Evolutionary conservation across 2,329 filamentous ascomycete genomes (phyloP), one percentile per base, ranked within the genome.

Genomic region (Ceratocystis ficicola): DNA sequence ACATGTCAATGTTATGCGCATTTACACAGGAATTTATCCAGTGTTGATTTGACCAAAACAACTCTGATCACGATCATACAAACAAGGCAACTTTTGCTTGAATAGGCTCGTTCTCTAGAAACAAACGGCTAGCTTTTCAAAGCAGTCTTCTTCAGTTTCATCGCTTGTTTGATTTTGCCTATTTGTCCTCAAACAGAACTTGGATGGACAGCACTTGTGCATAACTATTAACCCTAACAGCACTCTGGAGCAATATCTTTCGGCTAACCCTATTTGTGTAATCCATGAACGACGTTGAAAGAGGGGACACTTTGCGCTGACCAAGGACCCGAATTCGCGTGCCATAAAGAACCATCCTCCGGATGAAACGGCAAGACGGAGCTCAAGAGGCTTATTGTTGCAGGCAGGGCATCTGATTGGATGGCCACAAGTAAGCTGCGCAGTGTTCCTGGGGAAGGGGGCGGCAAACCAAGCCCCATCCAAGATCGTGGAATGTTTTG

Each of bases 261-360:
- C 3, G 8, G 10, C n/a, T 64, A 64, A 64, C 62, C 62, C 62
- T 55, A 57, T 20, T 20, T 6, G 44, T 44, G 30, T 64, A 52
- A 44, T 63, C 20, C 2, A 63, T 7, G 7, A 28, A 32, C 25
- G 64, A 62, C 59, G 64, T 66, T 55, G 28, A 66, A 66, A 66
- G 64, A 62, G 64, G 64, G 36, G 44, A 50, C 57, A 12, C 17
- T 62, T 55, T 59, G 15, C 55, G 44, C 63, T 46, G 8, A 30
- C 25, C 20, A 6, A 41, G 48, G 10, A 22, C 44, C 64, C 28
- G 46, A 44, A 3, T 25, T 22, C 2, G 52, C 28, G 1, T 17
- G 22, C 17, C 8, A 8, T 15, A 41, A 41, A 32, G 20, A 62
- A 7, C 36, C 20, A 44, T 44, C 20, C 25, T 32, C 52, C 52